Evolutionary conservation across 345 rosid species (phyloP), one percentile per base, ranked within the genome.

Genomic region (Salix viminalis): DNA sequence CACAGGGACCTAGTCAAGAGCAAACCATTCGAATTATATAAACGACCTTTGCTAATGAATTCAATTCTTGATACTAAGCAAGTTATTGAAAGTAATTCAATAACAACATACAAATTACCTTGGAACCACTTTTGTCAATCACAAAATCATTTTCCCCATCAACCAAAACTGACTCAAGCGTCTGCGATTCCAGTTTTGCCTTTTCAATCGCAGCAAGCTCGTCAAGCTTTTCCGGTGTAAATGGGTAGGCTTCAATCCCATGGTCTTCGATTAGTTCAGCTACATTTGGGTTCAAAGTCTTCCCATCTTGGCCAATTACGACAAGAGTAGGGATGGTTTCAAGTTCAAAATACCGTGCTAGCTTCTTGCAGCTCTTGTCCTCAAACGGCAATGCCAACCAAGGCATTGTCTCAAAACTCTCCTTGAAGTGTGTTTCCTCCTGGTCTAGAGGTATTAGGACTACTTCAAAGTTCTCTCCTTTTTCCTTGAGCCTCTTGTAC

Each of bases 251-350:
- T 71, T 77, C 68, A 65, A 66, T 52, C 26, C 95, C 95, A 74
- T 89, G 83, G 52, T 90, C 95, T 71, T 88, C 91, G 1, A 91
- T 78, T 21, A 86, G 87, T 32, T 89, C 90, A 77, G 86, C 89
- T 1, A 80, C 94, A 72, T 92, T 88, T 2, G 75, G 77, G 71
- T 89, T 82, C 42, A 83, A 75, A 74, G 90, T 91, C 77, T 90
- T 90, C 32, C 97, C 97, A 72, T 94, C 95, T 1, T 86, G 85
- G 9, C 97, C 90, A 65, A 92, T 86, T 72, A 91, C 86, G 75
- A 89, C 88, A 78, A 94, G 75, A 2, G 83, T 79, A 10, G 97
- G 97, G 78, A 90, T 72, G 30, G 80, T 66, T 4, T 77, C 70
- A 5, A 88, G 81, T 80, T 89, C 88, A 81, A 94, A 92, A 72